Evolutionary conservation across 768 basidiomycete species (phyloP).

Genomic region (Pulveroboletus frians): DNA sequence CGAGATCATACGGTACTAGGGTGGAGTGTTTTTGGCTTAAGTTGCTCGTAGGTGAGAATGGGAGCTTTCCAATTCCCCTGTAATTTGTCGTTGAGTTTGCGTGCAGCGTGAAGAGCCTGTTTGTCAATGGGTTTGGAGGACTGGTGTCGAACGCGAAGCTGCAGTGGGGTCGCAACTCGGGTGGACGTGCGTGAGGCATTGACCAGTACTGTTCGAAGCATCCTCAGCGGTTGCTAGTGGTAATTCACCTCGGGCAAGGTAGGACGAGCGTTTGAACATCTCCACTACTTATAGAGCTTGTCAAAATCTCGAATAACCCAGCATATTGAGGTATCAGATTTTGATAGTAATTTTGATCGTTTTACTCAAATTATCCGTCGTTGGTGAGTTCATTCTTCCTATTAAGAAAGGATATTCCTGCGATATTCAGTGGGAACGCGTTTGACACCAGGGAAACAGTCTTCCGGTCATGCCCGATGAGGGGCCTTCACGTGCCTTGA

Average conservation of each 20-base stretch:
- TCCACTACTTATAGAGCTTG: no score
- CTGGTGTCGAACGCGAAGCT: constrained; percentile 28
- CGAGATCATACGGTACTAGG: constrained; percentile 53
- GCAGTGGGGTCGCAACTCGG: constrained; percentile 9
- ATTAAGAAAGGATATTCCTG: no score
- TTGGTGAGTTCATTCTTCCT: no score
- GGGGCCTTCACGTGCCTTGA: background rate
- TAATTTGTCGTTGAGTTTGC: constrained; percentile 31
- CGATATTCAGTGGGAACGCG: no score
- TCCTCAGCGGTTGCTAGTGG: background rate
- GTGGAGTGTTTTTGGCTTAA: constrained; percentile 73
- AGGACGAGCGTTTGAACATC: no score
- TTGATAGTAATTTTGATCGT: no score
- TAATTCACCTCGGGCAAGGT: no score
- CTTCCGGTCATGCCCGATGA: no score
- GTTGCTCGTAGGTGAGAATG: constrained; percentile 68
- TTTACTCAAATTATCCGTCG: no score
- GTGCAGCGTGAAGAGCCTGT: constrained; percentile 28
- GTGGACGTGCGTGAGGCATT: constrained; percentile 10
- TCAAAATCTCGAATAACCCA: no score
- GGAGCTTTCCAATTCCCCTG: constrained; percentile 76
- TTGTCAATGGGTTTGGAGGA: constrained; percentile 28
- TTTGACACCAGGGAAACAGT: no score
- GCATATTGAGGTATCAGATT: no score
- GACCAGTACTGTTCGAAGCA: constrained; percentile 22